Evolutionary conservation across 2,329 filamentous ascomycete species (phyloP).

Genomic region (Penicillium sp.): DNA sequence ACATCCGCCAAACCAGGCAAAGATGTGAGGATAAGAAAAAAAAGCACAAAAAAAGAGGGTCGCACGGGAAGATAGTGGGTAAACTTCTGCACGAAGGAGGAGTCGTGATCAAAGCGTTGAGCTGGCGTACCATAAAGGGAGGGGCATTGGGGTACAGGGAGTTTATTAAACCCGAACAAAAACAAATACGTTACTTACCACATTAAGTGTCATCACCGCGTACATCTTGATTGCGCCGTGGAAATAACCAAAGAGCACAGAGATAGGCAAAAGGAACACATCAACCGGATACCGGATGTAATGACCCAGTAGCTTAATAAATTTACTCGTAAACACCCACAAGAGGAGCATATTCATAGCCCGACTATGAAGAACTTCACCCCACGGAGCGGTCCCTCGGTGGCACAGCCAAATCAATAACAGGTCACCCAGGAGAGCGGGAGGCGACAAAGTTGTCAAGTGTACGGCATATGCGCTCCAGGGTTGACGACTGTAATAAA

Average conservation of each 20-base stretch:
- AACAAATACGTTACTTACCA: conserved; percentile 59
- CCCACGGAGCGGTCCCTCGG: conserved; percentile 65
- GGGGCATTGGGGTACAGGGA: conserved; percentile 13
- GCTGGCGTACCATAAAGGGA: conserved; percentile 18
- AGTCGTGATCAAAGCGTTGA: conserved; percentile 27
- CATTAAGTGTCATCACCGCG: conserved; percentile 76
- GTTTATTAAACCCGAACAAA: neutral
- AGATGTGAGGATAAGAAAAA: neutral
- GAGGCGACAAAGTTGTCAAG: conserved; percentile 86
- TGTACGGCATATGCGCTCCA: conserved; percentile 95
- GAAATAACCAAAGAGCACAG: conserved; percentile 86
- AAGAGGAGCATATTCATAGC: conserved; percentile 63
- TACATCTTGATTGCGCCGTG: conserved; percentile 92
- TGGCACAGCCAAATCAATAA: conserved; percentile 68
- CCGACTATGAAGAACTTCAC: conserved; percentile 51
- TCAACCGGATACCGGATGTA: conserved; percentile 83
- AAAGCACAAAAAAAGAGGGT: conserved; percentile 8
- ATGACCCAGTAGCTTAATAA: conserved; percentile 84
- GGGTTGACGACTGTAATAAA: conserved; percentile 68
- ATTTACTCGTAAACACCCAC: conserved; percentile 87
- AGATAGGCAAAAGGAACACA: conserved; percentile 76
- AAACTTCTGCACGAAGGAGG: conserved; percentile 23
- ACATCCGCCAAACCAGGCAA: neutral
- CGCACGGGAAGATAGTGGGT: conserved; percentile 19
- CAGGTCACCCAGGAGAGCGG: conserved; percentile 76